phyloP scores from a whole-genome alignment of 2,329 filamentous ascomycete genomes.

The Stemphylium vesicarium region DNA sequence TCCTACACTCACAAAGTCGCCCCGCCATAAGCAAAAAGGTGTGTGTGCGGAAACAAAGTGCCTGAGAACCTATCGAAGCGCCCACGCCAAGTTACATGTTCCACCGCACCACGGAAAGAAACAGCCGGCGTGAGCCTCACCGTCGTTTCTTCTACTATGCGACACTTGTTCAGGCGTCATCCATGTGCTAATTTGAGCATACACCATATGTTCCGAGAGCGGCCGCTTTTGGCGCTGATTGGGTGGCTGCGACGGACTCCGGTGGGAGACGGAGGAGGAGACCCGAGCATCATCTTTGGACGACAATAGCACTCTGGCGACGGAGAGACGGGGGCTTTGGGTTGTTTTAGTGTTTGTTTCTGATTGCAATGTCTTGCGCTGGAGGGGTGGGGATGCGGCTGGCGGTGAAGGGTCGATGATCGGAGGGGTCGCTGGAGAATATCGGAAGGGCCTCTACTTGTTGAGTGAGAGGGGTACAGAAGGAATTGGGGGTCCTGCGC shows the following conservation, averaged over 20 bases:
- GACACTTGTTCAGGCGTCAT: slow-evolving; percentile 9
- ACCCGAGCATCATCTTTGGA: slow-evolving; percentile 22
- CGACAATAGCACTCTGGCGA: not conserved
- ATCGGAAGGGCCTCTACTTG: not conserved
- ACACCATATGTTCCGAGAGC: slow-evolving; percentile 3
- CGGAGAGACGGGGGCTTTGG: not conserved
- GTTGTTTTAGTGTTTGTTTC: not conserved
- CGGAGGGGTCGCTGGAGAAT: not conserved
- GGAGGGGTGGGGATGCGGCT: slow-evolving; percentile 4
- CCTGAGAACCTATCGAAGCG: too few species aligned
- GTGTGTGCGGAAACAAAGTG: too few species aligned
- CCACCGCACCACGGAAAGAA: not conserved
- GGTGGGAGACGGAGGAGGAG: slow-evolving; percentile 30
- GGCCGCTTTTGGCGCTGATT: slow-evolving; percentile 16
- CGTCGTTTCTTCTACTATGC: not conserved
- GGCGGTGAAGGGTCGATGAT: not conserved
- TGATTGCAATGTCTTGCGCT: not conserved
- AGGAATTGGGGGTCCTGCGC: not conserved
- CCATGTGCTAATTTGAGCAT: not conserved
- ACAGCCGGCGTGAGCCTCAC: not conserved
- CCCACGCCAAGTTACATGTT: not conserved
- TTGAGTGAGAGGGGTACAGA: slow-evolving; percentile 2
- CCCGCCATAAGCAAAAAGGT: not conserved
- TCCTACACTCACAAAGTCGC: not conserved
- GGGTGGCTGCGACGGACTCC: slow-evolving; percentile 28